Conservation (phyloP, 2,329 filamentous ascomycete genomes). For the Penicillium crustosum region DNA sequence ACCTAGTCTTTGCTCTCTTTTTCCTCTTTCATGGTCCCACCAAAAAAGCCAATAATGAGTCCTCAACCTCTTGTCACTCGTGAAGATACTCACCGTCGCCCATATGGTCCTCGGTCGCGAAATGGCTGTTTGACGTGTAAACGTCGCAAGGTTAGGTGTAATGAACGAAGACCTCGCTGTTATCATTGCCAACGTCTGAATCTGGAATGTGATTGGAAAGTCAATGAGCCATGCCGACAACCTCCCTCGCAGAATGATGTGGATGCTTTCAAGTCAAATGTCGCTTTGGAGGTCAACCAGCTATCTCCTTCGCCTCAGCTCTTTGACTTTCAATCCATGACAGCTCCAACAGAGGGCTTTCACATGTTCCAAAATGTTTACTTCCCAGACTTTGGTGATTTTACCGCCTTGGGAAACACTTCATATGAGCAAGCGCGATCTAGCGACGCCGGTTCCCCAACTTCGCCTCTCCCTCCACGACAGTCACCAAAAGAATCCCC, state of each 20-base stretch:
- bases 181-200: neutral
- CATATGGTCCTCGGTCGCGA: neutral
- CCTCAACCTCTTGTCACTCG: neutral
- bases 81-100: neutral
- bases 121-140: slow-evolving; percentile 1
- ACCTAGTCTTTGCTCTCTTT: neutral
- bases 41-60: neutral
- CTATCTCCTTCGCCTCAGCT: neutral
- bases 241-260: neutral
- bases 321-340: neutral
- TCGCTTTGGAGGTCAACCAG: neutral
- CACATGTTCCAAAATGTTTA: neutral
- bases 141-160: slow-evolving; percentile 1
- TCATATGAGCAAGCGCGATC: neutral
- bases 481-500: neutral
- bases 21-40: neutral
- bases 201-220: neutral
- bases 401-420: neutral
- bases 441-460: neutral
- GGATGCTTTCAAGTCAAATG: neutral
- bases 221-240: neutral
- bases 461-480: neutral
- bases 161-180: neutral
- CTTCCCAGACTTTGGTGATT: slow-evolving; percentile 2
- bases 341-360: neutral